Evolutionary conservation across 2,329 filamentous ascomycete genomes (phyloP), one percentile per base, ranked within the genome.

Genomic region (Cladorrhinum sp.): DNA sequence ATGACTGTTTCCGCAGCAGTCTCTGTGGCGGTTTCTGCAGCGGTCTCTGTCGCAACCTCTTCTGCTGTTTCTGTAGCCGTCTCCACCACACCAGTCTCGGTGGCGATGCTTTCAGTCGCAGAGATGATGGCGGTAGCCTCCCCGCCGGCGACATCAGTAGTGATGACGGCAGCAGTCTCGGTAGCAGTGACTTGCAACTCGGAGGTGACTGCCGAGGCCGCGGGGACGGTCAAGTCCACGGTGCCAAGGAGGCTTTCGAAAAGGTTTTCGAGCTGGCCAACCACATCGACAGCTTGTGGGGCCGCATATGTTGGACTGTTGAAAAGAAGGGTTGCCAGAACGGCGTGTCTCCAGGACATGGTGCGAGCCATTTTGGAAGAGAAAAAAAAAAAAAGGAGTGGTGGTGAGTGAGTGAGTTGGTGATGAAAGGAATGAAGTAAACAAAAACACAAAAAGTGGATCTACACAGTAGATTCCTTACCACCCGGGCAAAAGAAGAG

Each of bases 301-400:
- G 58, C 10, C 48, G 54, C 59, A 20, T 39, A 60, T 20, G 36
- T 49, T 53, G 51, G 42, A n/a, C 39, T 16, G 39, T 28, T 52
- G 50, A 67, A 48, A 26, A 62, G 58, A 26, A 66, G 60, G 16
- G 64, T 55, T 39, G 64, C 62, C 16, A 65, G 26, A 50, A 58
- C 59, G 59, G 66, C 66, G 59, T 64, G 64, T 57, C 64, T 63
- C 66, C 59, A 66, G 53, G 64, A 60, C n/a, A 65, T n/a, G 21
- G 55, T 55, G 50, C 58, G 51, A 16, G 57, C 50, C 62, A 65
- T 66, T 42, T 10, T 61, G 58, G 30, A 9, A 36, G 53, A 50
- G 52, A 36, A 23, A 36, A 30, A 9, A 36, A 49, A 50, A 46
- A 36, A 23, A 36, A 30, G n/a, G 50, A 26, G 28, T 53, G 20